Base-by-base conservation (phyloP, 1,139 yeast genomes). In the Hyphopichia burtonii region DNA sequence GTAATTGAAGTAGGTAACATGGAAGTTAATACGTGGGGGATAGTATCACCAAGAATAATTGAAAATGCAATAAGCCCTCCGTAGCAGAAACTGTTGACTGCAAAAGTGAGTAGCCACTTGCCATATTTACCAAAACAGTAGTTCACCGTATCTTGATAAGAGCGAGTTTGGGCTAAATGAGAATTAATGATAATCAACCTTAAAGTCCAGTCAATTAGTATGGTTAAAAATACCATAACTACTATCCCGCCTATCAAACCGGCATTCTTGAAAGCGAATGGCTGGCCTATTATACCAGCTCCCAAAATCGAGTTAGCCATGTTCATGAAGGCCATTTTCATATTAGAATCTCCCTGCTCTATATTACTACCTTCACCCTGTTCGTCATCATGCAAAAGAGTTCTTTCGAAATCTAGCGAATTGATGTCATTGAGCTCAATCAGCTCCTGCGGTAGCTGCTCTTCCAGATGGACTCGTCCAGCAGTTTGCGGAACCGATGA, bases 21-120 rank as follows among this genome's bases (percentile, higher is more conserved):
- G 2, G 91, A 81, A 44, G 80, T 71, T 34, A 91, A 60, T 4
- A 91, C 96, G 59, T 89, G 96, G 0, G 98, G 98, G 33, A 91
- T 83, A 0, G 97, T 88, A 56, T 91, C 98, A 17, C 98, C 98
- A 34, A 91, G 88, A 51, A 91, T 91, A 42, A 91, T 93, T 50
- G 96, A 86, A 63, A 89, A 91, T 2, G 97, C 97, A 75, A 90
- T 83, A 50, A 91, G 82, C 0, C 98, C 98, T 18, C 98, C 98
- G 55, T 89, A 84, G 1, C 97, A 97, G 71, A 91, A 91, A 6
- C 87, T 70, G 4, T 94, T 89, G 55, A 91, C 96, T 0, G 96
- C 81, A 4, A 85, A 54, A 17, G 91, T 69, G 32, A 91, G 80
- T 7, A 83, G 54, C 6, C 83, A 63, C 47, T 84, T 80, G 0